A percentile compares a stretch with the other conserved stretches of the same genome.
These are phyloP conservation scores for Pyrrhoderma noxium DNA, from an alignment of 1,284 basidiomycete species.

Conservation along the genomic window DNA sequence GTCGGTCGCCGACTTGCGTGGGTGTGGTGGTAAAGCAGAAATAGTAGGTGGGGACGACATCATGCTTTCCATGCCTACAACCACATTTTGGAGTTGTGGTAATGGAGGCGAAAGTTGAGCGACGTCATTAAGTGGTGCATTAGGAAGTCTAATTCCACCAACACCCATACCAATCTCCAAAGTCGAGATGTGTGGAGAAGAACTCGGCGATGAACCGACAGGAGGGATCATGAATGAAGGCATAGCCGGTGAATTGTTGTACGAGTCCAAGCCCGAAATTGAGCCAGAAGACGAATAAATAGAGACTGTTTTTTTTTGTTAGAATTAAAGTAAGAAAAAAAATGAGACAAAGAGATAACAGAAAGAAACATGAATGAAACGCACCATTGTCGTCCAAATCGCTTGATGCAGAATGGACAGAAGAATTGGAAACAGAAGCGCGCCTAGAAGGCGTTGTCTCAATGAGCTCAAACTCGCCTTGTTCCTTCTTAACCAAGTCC, in stretches of 20 bases:
- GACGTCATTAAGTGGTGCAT: conserved; percentile 58
- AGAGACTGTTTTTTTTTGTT: conserved; percentile 38
- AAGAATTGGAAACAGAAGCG: conserved; percentile 52
- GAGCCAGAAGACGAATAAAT: conserved; percentile 43
- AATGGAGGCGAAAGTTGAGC: conserved; percentile 25
- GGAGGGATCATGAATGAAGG: conserved; percentile 44
- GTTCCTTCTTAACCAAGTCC: conserved; percentile 55
- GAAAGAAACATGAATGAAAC: conserved; percentile 24
- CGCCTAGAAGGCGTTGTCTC: conserved; percentile 35
- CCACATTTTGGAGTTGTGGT: no score
- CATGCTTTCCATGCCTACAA: no score
- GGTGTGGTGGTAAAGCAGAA: conserved; percentile 25
- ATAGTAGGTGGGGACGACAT: no score
- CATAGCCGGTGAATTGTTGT: conserved; percentile 47
- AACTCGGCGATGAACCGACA: conserved; percentile 43
- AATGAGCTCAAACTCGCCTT: conserved; percentile 36
- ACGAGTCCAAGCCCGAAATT: conserved; percentile 53
- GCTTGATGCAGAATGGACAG: conserved; percentile 47
- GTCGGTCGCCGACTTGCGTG: conserved; percentile 35
- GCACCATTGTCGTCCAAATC: conserved; percentile 73
- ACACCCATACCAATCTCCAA: conserved; percentile 35
- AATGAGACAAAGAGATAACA: conserved; percentile 2
- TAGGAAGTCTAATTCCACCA: conserved; percentile 62
- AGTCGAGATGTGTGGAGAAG: conserved; percentile 46
- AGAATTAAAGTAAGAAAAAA: no score